Conservation (phyloP, 1,139 yeast species). For the Yamadazyma atmosphaerica region DNA sequence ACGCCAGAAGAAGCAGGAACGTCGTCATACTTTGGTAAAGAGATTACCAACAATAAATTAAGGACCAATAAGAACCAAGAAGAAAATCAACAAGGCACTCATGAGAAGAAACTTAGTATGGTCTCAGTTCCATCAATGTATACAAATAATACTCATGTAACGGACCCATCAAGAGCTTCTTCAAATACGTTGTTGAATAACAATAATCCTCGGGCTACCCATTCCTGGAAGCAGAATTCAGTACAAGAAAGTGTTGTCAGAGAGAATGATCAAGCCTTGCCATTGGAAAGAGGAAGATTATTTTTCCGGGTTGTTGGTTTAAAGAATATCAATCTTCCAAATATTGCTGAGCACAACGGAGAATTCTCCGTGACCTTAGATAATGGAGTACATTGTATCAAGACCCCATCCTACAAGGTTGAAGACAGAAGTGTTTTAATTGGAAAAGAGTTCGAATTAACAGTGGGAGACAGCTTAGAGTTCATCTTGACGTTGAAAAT, state of each 20-base stretch:
- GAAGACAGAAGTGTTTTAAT: constrained; percentile 41
- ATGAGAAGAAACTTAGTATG: constrained; percentile 21
- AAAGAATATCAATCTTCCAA: constrained; percentile 58
- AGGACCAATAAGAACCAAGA: constrained; percentile 18
- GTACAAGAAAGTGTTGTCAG: constrained; percentile 18
- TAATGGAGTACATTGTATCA: constrained; percentile 85
- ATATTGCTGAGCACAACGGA: constrained; percentile 55
- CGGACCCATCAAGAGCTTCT: constrained; percentile 18
- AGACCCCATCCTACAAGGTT: constrained; percentile 64
- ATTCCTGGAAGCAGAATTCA: constrained; percentile 18
- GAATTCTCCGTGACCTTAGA: constrained; percentile 74
- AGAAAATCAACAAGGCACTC: constrained; percentile 4
- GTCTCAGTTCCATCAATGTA: constrained; percentile 32
- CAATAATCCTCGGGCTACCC: constrained; percentile 5
- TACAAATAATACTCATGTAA: constrained; percentile 15
- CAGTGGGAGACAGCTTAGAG: constrained; percentile 65
- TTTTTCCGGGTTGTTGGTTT: constrained; percentile 68
- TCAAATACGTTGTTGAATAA: constrained; percentile 16
- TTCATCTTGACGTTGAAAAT: constrained; percentile 75
- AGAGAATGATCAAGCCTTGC: constrained; percentile 15
- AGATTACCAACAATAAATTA: constrained; percentile 25
- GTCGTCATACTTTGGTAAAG: constrained; percentile 15
- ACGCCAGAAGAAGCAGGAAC: neutral
- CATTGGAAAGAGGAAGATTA: constrained; percentile 70
- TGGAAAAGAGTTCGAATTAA: constrained; percentile 82